A percentile compares a stretch with the other conserved stretches of the same genome.
phyloP scores from a whole-genome alignment of 164 flowering plant species.

The Chimonanthus salicifolius region DNA sequence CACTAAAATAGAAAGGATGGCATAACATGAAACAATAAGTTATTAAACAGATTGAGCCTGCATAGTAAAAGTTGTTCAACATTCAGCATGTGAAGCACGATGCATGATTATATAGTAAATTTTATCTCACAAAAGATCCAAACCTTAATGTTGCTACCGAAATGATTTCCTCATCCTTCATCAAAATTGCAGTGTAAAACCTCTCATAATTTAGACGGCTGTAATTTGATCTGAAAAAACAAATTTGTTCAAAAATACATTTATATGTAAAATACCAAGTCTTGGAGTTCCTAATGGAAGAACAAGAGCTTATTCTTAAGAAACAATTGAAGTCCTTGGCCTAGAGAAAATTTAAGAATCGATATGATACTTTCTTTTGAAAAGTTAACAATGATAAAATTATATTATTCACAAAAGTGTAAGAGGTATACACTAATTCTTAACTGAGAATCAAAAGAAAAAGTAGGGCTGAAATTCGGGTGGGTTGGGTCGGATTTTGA shows the following conservation, averaged over 20 bases:
- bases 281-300: too few relatives aligned
- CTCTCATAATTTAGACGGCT: slow-evolving; percentile 33
- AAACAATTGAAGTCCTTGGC: too few relatives aligned
- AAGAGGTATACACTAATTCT: too few relatives aligned
- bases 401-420: too few relatives aligned
- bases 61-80: background rate
- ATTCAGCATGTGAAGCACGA: background rate
- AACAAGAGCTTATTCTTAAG: too few relatives aligned
- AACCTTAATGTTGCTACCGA: slow-evolving; percentile 54
- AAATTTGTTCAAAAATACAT: background rate
- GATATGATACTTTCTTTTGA: too few relatives aligned
- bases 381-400: too few relatives aligned
- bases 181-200: slow-evolving; percentile 46
- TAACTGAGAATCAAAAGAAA: too few relatives aligned
- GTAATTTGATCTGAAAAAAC: slow-evolving; percentile 34
- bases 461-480: too few relatives aligned
- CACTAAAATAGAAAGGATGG: background rate
- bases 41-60: background rate
- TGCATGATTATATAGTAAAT: background rate
- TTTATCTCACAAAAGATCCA: background rate
- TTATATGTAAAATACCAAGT: too few relatives aligned
- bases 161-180: slow-evolving; percentile 35
- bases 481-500: too few relatives aligned
- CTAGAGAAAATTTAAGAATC: too few relatives aligned
- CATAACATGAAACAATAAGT: background rate